Conservation (phyloP, 148 eudicot genomes). For the Bassia scoparia region DNA sequence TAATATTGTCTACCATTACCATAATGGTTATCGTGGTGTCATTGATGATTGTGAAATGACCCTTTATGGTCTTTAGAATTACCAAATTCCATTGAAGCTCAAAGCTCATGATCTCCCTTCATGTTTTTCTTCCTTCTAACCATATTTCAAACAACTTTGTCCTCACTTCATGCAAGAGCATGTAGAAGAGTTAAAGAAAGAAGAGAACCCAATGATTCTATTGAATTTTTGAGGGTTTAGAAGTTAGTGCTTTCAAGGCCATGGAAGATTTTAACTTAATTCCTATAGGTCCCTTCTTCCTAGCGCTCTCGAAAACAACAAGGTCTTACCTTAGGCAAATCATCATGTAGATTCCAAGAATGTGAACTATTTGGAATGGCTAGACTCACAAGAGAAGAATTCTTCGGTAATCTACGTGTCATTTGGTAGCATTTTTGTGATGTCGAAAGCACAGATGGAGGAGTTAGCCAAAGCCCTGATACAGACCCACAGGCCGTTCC, state of each 20-base stretch:
- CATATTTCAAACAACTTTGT: constrained; percentile 23
- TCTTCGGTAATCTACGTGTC: constrained; percentile 62
- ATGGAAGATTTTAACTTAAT: constrained; percentile 32
- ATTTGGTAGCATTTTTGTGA: constrained; percentile 48
- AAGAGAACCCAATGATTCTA: constrained; percentile 41
- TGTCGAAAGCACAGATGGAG: constrained; percentile 36
- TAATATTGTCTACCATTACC: constrained; percentile 44
- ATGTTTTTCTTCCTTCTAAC: constrained; percentile 38
- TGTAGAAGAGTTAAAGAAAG: constrained; percentile 28
- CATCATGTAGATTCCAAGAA: constrained; percentile 28
- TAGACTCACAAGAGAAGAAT: constrained; percentile 37
- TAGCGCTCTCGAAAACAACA: constrained; percentile 31
- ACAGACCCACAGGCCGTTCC: constrained; percentile 37
- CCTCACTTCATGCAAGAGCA: constrained; percentile 36
- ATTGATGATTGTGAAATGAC: constrained; percentile 28
- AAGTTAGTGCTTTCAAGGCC: constrained; percentile 38
- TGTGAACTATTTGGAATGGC: constrained; percentile 41
- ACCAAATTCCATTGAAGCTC: constrained; percentile 36
- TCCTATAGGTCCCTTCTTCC: constrained; percentile 49
- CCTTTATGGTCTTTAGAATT: constrained; percentile 38
- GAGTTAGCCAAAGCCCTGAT: constrained; percentile 50
- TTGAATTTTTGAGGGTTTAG: constrained; percentile 56
- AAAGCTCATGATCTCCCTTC: constrained; percentile 53
- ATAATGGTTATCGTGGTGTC: constrained; percentile 31
- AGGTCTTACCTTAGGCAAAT: constrained; percentile 29